Evolutionary conservation across 768 basidiomycete genomes (phyloP).

Genomic region (Phylloporus rhodoxanthus): DNA sequence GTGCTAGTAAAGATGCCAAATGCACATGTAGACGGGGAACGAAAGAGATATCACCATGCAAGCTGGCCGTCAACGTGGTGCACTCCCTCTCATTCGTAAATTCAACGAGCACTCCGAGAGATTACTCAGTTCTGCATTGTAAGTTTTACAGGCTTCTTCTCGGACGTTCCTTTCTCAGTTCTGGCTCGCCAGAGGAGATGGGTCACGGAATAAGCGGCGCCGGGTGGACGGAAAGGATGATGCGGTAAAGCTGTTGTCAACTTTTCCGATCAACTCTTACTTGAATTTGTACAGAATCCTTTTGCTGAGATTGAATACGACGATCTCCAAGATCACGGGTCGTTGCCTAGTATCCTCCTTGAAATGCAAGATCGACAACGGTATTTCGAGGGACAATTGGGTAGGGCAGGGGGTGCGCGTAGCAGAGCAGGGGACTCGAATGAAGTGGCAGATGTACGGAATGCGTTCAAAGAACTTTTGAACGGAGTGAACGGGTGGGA

Average conservation of each 20-base stretch:
- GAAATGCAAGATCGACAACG: constrained; percentile 84
- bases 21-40: constrained; percentile 65
- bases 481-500: constrained; percentile 53
- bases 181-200: constrained; percentile 42
- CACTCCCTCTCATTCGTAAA: constrained; percentile 88
- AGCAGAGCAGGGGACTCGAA: constrained; percentile 7
- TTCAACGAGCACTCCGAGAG: constrained; percentile 98
- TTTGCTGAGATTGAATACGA: constrained; percentile 72
- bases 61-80: constrained; percentile 80
- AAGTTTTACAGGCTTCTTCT: constrained; percentile 17
- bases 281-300: constrained; percentile 20
- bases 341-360: constrained; percentile 63
- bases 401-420: constrained; percentile 16
- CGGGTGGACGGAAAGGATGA: constrained; percentile 40
- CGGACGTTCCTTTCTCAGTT: not conserved
- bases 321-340: constrained; percentile 70
- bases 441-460: constrained; percentile 40
- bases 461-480: constrained; percentile 44
- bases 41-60: constrained; percentile 93
- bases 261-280: not conserved
- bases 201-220: constrained; percentile 54
- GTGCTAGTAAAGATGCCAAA: not conserved
- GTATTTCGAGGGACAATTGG: constrained; percentile 69
- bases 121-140: constrained; percentile 77
- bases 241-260: constrained; percentile 34